Evolutionary conservation across 2,329 filamentous ascomycete genomes (phyloP).

Genomic region (Fusarium setosum): DNA sequence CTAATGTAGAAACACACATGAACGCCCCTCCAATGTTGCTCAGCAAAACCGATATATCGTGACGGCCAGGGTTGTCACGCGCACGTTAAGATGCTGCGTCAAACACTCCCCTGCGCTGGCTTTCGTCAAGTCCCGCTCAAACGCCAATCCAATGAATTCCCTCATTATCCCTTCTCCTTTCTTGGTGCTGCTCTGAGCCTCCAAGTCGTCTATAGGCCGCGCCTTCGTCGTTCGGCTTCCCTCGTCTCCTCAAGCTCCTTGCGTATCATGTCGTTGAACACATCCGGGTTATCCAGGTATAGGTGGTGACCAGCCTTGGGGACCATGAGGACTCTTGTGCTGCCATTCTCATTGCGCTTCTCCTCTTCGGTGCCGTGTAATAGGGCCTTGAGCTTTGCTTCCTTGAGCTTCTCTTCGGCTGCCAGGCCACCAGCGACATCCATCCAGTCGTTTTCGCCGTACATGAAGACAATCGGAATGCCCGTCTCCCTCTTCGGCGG

Average conservation of each 20-base stretch:
- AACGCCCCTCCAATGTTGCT: conserved; percentile 35
- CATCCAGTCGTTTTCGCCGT: conserved; percentile 99
- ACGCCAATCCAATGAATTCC: conserved; percentile 32
- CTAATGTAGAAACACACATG: conserved; percentile 6
- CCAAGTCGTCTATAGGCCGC: conserved; percentile 14
- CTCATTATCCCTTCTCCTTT: conserved; percentile 6
- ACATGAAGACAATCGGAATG: conserved; percentile 90
- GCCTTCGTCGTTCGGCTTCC: conserved; percentile 43
- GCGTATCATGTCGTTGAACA: conserved; percentile 65
- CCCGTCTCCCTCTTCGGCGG: conserved; percentile 66
- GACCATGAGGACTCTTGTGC: conserved; percentile 85
- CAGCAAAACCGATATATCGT: conserved; percentile 21
- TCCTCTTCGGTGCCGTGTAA: conserved; percentile 74
- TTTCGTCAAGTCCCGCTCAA: conserved; percentile 17
- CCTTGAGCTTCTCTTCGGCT: conserved; percentile 81
- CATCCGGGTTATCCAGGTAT: conserved; percentile 69
- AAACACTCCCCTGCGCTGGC: conserved; percentile 14
- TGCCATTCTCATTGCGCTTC: conserved; percentile 77
- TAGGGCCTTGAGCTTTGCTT: conserved; percentile 71
- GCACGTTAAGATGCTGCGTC: conserved; percentile 17
- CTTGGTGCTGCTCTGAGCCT: not conserved
- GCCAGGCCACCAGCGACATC: conserved; percentile 88
- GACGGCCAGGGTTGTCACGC: conserved; percentile 19
- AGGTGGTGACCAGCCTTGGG: conserved; percentile 68
- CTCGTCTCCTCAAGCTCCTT: conserved; percentile 66